Evolutionary conservation across 1,284 basidiomycete species (phyloP), one percentile per base, ranked within the genome.

Genomic region (Clitocybe nebularis): DNA sequence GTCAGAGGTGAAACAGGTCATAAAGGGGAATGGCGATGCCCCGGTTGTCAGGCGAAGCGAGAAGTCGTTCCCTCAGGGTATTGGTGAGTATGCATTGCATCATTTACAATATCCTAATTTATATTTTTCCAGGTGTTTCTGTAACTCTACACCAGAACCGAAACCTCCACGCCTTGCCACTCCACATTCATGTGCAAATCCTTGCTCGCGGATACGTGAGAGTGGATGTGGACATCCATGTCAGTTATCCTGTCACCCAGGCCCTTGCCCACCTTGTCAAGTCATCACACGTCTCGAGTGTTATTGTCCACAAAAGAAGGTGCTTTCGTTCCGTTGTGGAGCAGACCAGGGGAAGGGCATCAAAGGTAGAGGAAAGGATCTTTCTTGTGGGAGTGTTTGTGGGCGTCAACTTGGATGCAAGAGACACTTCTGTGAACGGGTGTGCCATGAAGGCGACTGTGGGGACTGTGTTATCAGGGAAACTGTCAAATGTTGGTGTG

Each of bases 131-230:
- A 88, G 84, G 67, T 95, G 91, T 59, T 94, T 93, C 66, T 96
- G 92, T 57, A 79, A 81, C 14, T 74, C 85, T 0, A 72, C 75
- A 2, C 69, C 77, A n/a, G 80, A 89, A 50, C 89, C 89, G 0
- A 77, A 80, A 39, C 79, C 79, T 0, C 72, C 79, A 0, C 77
- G 79, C 5, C 69, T 86, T 0, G 73, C 80, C 0, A 90, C 85
- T 0, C 92, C 92, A 1, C 93, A 96, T 59, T 91, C 86, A 13
- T 96, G 93, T 54, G 88, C 77, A 0, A 80, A 82, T 46, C 74
- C 80, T 0, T 95, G 93, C 60, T 75, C 82, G 0, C 79, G 90
- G 2, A 55, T 68, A 1, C 74, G 90, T 55, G 36, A 71, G 40
- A 62, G 62, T 32, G 64, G 84, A 0, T 96, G 92, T 54, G 78